Evolutionary conservation across 2,329 filamentous ascomycete species (phyloP).

Genomic region (Arthrobotrys musiformis): DNA sequence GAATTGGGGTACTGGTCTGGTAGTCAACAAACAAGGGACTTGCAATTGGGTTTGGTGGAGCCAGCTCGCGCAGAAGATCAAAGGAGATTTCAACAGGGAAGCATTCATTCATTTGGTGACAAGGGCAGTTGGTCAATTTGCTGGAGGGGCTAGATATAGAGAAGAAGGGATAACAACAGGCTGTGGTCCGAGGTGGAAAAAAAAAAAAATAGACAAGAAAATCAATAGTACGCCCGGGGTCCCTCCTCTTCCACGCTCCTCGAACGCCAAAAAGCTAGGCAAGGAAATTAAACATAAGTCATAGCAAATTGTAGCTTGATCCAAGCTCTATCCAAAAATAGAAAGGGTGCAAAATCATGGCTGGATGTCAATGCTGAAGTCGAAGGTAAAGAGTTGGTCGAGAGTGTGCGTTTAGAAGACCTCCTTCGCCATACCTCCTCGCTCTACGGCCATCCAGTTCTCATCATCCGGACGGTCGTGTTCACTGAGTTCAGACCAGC

Average conservation of each 20-base stretch:
- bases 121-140: background rate
- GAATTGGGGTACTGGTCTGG: background rate
- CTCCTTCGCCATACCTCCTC: conserved; percentile 46
- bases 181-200: background rate
- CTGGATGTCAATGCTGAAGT: background rate
- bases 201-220: background rate
- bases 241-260: conserved; percentile 22
- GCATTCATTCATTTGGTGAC: background rate
- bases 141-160: background rate
- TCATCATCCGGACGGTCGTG: conserved; percentile 37
- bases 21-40: background rate
- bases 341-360: background rate
- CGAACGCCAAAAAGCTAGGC: conserved; percentile 17
- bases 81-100: background rate
- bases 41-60: background rate
- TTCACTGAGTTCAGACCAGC: conserved; percentile 48
- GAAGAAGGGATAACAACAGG: background rate
- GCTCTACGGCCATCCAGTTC: conserved; percentile 51
- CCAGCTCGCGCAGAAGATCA: conserved; percentile 5
- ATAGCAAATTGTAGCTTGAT: background rate
- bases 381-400: background rate
- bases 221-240: background rate
- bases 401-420: conserved; percentile 23
- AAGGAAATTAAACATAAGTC: background rate
- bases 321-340: background rate